Conservation (phyloP, 257 asterid species). For the Craterostigma plantagineum region DNA sequence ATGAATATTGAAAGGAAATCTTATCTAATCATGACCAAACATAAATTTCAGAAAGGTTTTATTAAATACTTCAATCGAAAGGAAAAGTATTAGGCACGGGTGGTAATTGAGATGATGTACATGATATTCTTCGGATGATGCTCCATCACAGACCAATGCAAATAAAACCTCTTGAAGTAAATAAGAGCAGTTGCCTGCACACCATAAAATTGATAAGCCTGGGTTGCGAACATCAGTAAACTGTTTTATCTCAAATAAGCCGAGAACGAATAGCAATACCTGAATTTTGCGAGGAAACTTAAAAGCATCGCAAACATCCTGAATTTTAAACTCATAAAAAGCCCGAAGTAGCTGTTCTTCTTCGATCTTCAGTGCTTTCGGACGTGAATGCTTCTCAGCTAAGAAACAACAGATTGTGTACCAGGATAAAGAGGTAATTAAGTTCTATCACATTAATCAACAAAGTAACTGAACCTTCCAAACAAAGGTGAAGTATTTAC, state of each 20-base stretch:
- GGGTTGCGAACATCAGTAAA: constrained; percentile 2
- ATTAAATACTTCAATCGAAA: background rate
- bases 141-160: constrained; percentile 97
- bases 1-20: too few species aligned
- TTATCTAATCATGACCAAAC: background rate
- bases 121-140: constrained; percentile 95
- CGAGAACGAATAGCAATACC: constrained; percentile 19
- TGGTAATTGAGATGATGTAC: constrained; percentile 21
- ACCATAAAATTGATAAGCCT: constrained; percentile 9
- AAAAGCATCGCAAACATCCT: constrained; percentile 95
- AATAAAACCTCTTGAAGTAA: constrained; percentile 87
- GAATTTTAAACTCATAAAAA: constrained; percentile 84
- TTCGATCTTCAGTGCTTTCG: constrained; percentile 76
- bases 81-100: constrained; percentile 1
- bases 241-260: constrained; percentile 4
- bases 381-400: constrained; percentile 74
- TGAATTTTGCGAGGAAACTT: constrained; percentile 94
- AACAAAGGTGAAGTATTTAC: constrained; percentile 16
- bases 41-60: background rate
- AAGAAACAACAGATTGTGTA: constrained; percentile 13
- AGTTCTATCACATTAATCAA: background rate
- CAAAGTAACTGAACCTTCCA: background rate
- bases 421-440: background rate
- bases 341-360: constrained; percentile 82
- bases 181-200: constrained; percentile 93